Evolutionary conservation across 2,329 filamentous ascomycete species (phyloP), one percentile per base, ranked within the genome.

Genomic region (Neoscytalidium dimidiatum): DNA sequence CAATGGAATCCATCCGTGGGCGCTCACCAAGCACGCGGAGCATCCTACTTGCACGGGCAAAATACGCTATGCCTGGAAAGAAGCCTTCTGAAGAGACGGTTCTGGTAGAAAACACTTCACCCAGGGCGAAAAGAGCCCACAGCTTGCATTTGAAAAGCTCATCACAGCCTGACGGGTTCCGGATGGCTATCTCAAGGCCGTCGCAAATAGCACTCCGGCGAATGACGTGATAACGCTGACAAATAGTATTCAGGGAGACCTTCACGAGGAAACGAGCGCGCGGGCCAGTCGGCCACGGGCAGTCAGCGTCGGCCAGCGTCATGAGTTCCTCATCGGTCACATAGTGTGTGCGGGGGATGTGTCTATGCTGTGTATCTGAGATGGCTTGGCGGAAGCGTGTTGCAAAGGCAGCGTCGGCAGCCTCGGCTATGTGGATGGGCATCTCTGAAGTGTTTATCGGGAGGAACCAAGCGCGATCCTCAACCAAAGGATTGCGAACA

Each of bases 1-100:
- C 82, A 8, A 84, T 75, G 2, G 78, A 71, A 7, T 82, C 80
- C 11, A 83, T 71, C 0, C 74, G 73, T 0, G 82, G 80, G 0
- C 81, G 70, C 53, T 84, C 81, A 35, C 77, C 75, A 0, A 80
- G 70, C 14, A 81, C 75, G 0, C 75, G 73, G 0, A 82, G 70
- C 6, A 81, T 71, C 11, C 74, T 72, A 4, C 75, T 79, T 0
- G 81, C 80, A 2, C 76, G 71, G 0, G 77, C 75, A 69, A 81
- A 84, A 48, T 82, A 83, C 0, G 68, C 66, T 60, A 82, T 69
- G 0, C 82, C 82, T 0, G 81, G 82, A 58, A 82, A 81, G 0
- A 73, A 69, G 9, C 70, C 68, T 7, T 74, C 74, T 0, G 74
- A 65, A 2, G 76, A 65, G 3, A 68, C 75, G 2, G 77, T 75